Evolutionary conservation across 352 stramenopile species (phyloP), one percentile per base, ranked within the genome.

Genomic region (Pythium myriotylum): DNA sequence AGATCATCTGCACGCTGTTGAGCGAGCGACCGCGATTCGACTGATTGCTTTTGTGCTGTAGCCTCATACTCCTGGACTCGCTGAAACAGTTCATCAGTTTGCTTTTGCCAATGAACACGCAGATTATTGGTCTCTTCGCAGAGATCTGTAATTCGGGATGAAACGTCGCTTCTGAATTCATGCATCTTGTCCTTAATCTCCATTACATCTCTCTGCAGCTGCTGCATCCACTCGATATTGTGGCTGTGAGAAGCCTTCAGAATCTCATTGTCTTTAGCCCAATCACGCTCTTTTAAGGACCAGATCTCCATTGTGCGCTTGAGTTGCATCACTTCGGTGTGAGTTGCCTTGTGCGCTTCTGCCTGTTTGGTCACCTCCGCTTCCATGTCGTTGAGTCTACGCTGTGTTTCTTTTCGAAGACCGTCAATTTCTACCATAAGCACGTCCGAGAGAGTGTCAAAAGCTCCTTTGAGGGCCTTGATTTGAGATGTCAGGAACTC

Each of bases 181-280:
- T 92, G 81, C 54, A 87, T 61, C 37, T 73, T 78, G 68, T 94
- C 82, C 54, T 94, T 94, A 26, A 84, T 70, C 37, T 91, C 81
- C 71, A 89, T 90, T 20, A 88, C 78, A 40, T 94, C 84, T 7
- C 84, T 81, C 53, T 94, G 84, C 52, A 94, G 62, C 66, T 91
- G 78, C 53, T 94, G 84, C 84, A 94, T 94, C 84, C 84, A 94
- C 70, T 94, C 84, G 35, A 92, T 55, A 52, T 94, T 90, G 65
- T 92, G 84, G 37, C 67, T 77, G 57, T 94, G 84, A n/a, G 80
- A 90, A 1, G 80, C 73, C 57, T 94, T 94, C 26, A 92, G 72
- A 48, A 94, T 89, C 60, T 94, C 84, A 35, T 92, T 92, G 54
- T 94, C 84, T 61, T 94, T 94, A 17, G 82, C 82, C 82, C 84